Base-by-base conservation (phyloP, 257 asterid genomes). In the Ajuga chamaepitys region DNA sequence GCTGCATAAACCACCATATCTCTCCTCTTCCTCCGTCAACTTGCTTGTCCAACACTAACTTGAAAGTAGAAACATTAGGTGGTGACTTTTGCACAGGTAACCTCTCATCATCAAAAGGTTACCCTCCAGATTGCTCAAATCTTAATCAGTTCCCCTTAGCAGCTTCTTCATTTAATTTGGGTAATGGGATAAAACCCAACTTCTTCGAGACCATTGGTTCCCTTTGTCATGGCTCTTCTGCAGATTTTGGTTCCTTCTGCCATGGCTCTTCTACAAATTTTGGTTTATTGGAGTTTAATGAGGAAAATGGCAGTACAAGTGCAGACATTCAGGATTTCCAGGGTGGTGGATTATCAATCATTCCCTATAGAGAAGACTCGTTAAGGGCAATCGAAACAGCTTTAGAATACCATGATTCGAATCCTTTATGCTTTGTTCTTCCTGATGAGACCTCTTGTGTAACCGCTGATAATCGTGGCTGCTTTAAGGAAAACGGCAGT, bases 391-490 rank as follows among this genome's bases (percentile, higher is more conserved):
- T 56, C 3, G 75, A 76, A 20, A 63, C 72, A 24, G 24, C 68
- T 37, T 45, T 76, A 12, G 46, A 32, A 45, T 68, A 61, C 38
- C 58, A 62, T 62, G 74, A 48, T 37, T 28, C 74, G 21, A 73
- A 63, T 67, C 83, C 86, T 25, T 12, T 73, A n/a, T 76, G 75
- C 69, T 63, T 70, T 58, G 63, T 56, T 40, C 74, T 74, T 34
- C 83, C 86, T 32, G 91, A 84, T 74, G 91, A 86, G 78, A 71
- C 84, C 70, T 86, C 95, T 44, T 84, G 85, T 63, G 71, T 83
- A 55, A 78, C 88, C 48, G 87, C 74, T 34, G 88, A 78, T 47
- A 71, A 66, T 62, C 51, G 51, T 52, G 76, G 72, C 51, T 45
- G 67, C 47, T 68, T 32, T 20, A 71, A 75, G 62, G 63, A 58